Evolutionary conservation across 129 eudicot species (phyloP).

Genomic region (Helianthus annuus): DNA sequence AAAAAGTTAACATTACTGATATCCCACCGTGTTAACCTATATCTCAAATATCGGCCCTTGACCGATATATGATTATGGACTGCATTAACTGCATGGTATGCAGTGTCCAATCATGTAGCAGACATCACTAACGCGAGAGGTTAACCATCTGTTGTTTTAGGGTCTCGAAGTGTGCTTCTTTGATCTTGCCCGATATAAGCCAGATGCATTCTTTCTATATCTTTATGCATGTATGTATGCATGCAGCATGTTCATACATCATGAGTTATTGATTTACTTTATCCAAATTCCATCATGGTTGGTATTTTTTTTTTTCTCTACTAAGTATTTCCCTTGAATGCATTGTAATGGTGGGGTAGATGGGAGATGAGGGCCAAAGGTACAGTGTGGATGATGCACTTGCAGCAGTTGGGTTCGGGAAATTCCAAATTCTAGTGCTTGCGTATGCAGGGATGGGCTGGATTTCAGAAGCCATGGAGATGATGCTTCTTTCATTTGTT

Average conservation of each 20-base stretch:
- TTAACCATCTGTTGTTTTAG: not conserved
- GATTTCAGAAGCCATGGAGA: constrained; percentile 72
- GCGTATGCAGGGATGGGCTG: constrained; percentile 68
- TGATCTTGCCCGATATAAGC: constrained; percentile 4
- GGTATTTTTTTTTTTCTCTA: constrained; percentile 7
- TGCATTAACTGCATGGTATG: not conserved
- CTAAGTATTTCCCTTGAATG: not conserved
- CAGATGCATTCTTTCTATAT: not conserved
- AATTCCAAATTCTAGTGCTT: constrained; percentile 51
- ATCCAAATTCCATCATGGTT: not conserved
- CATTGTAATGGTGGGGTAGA: constrained; percentile 31
- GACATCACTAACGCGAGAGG: not conserved
- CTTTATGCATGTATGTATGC: not conserved
- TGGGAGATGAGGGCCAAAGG: constrained; percentile 45
- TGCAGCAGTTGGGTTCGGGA: constrained; percentile 54
- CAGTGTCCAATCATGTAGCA: constrained; percentile 11
- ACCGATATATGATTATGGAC: no score
- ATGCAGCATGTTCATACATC: not conserved
- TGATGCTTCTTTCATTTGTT: constrained; percentile 69
- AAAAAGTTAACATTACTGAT: no score
- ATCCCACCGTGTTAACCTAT: no score
- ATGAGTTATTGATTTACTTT: not conserved
- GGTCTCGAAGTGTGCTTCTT: constrained; percentile 10
- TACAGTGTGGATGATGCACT: constrained; percentile 64
- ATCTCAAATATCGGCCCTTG: no score